Evolutionary conservation across 164 flowering plant genomes (phyloP), one percentile per base, ranked within the genome.

Genomic region (Umbellularia californica): DNA sequence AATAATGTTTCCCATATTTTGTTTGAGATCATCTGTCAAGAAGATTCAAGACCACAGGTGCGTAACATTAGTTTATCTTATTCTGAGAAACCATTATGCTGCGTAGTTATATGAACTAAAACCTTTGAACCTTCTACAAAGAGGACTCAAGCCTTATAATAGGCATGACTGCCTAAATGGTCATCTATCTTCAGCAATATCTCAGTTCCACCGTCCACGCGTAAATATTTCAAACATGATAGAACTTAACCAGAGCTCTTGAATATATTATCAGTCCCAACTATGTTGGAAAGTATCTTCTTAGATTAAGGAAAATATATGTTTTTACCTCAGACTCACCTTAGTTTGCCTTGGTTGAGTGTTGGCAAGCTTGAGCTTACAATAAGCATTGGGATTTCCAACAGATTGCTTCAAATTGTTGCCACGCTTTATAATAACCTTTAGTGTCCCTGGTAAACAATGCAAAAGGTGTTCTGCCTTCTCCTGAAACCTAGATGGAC

Each of bases 401-500:
- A 92, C 97, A 2, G 98, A 93, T 79, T 96, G 99, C 89, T 88
- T 96, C 89, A 96, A 88, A 76, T 94, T 94, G 81, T 88, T 94
- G 23, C 97, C 99, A 65, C 94, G 90, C 84, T 96, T 96, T 74
- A 96, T 92, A 74, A 82, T 91, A 3, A 96, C 98, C 66, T 82
- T 83, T 30, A 96, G 75, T 17, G 97, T 94, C 64, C 99, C 99
- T 1, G 99, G 99, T 82, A 96, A 85, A 84, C 97, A 94, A 83
- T 94, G 99, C 85, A 96, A 84, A n/a, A 96, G 86, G 77, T 88
- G 90, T 75, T 94, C 98, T 65, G 97, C 92, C 84, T 92, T 96
- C 84, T 96, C 99, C 84, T 94, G 97, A 70, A 96, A 94, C 67
- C 96, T 87, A 65, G 98, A 97, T 14, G 98, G 99, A 5, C 94